Evolutionary conservation across 305 asterid species (phyloP), one percentile per base, ranked within the genome.

Genomic region (Fraxinus latifolia): DNA sequence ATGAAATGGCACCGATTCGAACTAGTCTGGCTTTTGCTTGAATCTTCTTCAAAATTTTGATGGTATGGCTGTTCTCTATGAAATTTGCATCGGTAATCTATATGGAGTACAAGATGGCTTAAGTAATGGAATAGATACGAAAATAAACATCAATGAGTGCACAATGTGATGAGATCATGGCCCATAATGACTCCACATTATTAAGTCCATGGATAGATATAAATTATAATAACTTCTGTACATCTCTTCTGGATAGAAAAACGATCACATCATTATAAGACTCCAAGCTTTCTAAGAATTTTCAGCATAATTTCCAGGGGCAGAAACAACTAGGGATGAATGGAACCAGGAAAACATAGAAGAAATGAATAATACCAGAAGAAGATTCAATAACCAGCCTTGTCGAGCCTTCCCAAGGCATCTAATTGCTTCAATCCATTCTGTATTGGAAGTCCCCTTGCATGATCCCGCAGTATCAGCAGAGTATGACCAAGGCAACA

Each of bases 381-480:
- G 88, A 86, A 91, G 86, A 83, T 87, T 89, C 19, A 86, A 86
- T 83, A 95, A 82, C 98, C 98, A 95, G 74, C 89, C 87, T 85
- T 85, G 90, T 32, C 87, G 90, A 85, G 97, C 92, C 89, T 94
- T 94, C 80, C 93, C 95, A 21, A 96, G 94, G 82, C 97, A 94
- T 82, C 85, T 84, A 84, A 92, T 85, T 79, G 98, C 97, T 90
- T 88, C 97, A 87, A 79, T 65, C 98, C 98, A 96, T 87, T 96
- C 99, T 83, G 68, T 79, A 32, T 79, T 77, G 65, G 86, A 34
- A 81, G 80, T 85, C 73, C 39, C 83, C 84, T 80, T 85, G 78
- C 84, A 78, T 39, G 79, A 80, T 82, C 85, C 91, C 50, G 75
- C 74, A 79, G 81, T 73, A 77, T 68, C 86, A 70, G 83, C 79